Conservation (phyloP, 1,139 yeast species). For the Geotrichum siamense region DNA sequence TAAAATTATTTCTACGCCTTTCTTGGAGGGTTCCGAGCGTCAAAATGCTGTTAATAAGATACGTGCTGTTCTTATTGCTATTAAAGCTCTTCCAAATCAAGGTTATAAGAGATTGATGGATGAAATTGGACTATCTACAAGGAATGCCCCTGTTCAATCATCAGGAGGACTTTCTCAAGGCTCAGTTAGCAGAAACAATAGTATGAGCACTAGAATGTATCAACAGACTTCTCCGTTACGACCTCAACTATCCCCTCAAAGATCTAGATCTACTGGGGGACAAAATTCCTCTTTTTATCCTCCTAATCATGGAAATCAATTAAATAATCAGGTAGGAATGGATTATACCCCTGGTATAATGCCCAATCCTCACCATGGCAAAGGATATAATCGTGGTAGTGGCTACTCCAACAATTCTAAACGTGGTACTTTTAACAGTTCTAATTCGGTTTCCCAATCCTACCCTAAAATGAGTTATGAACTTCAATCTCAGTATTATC, state of each 20-base stretch:
- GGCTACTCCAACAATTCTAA: constrained; percentile 7
- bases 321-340: constrained; percentile 4
- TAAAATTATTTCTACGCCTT: constrained; percentile 48
- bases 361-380: neutral
- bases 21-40: constrained; percentile 41
- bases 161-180: constrained; percentile 1
- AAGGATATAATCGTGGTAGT: constrained; percentile 5
- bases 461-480: constrained; percentile 3
- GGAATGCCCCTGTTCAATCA: constrained; percentile 15
- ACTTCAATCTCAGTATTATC: constrained; percentile 2
- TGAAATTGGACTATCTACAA: constrained; percentile 64
- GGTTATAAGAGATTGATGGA: constrained; percentile 84
- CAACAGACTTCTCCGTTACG: constrained; percentile 8
- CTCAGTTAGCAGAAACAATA: constrained; percentile 9
- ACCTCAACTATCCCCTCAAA: constrained; percentile 10
- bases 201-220: constrained; percentile 4
- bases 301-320: no score
- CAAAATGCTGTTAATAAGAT: constrained; percentile 54
- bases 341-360: constrained; percentile 2
- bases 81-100: constrained; percentile 53
- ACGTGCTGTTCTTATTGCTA: constrained; percentile 51
- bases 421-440: constrained; percentile 4
- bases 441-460: neutral
- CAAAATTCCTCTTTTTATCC: constrained; percentile 8
- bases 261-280: constrained; percentile 14